Evolutionary conservation across 345 rosid genomes (phyloP).

Genomic region (Raphanus sativus): DNA sequence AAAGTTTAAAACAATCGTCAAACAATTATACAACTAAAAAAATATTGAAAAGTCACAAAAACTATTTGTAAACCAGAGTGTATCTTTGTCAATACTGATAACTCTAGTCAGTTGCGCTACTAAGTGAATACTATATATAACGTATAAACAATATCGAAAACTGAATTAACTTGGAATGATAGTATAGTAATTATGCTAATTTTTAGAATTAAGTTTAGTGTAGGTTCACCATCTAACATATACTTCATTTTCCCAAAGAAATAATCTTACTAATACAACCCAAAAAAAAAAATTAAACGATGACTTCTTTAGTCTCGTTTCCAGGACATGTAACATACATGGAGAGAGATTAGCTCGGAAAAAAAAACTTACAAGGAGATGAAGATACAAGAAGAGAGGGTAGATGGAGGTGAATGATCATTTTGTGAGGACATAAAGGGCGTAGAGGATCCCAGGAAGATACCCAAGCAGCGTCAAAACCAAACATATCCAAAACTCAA

Average conservation of each 20-base stretch:
- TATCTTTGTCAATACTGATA: background rate
- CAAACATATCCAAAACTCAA: constrained; percentile 90
- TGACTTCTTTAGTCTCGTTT: background rate
- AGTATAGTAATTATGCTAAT: background rate
- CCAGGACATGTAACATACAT: background rate
- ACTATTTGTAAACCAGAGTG: background rate
- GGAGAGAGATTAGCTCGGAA: background rate
- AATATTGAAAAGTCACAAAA: background rate
- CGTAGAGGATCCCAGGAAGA: constrained; percentile 81
- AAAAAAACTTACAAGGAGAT: constrained; percentile 27
- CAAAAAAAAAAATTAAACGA: background rate
- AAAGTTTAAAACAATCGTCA: background rate
- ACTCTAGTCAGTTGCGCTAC: background rate
- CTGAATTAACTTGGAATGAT: background rate
- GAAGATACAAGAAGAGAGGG: background rate
- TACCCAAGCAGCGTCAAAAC: constrained; percentile 64
- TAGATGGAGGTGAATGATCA: constrained; percentile 31
- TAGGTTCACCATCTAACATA: background rate
- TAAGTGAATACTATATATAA: background rate
- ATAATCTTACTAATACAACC: background rate
- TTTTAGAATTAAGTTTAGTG: background rate
- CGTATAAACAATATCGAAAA: background rate
- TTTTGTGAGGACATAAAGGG: constrained; percentile 71
- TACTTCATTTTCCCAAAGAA: background rate
- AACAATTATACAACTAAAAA: background rate